Conservation (phyloP, 768 basidiomycete genomes). For the Russula compacta region DNA sequence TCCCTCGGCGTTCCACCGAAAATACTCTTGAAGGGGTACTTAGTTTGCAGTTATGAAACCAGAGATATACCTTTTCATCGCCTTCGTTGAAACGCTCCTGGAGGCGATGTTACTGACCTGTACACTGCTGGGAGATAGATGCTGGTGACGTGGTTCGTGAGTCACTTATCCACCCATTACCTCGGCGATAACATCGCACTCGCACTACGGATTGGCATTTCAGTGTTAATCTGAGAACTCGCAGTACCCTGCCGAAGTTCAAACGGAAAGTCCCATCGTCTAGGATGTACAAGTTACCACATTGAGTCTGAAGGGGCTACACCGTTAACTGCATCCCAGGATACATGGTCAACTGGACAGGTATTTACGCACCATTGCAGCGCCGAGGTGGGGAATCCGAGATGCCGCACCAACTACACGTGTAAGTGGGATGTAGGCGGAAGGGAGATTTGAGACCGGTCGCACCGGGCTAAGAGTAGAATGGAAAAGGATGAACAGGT, state of each 20-base stretch:
- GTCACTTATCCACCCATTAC: not conserved
- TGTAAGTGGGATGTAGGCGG: not conserved
- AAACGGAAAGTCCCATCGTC: not conserved
- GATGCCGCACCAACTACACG: not conserved
- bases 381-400: not conserved
- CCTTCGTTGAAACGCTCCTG: too few species aligned
- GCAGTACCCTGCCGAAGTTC: not conserved
- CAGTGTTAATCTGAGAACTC: not conserved
- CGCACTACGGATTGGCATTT: too few species aligned
- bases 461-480: not conserved
- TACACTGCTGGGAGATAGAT: too few species aligned
- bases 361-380: conserved; percentile 4
- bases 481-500: conserved; percentile 4
- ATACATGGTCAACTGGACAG: not conserved
- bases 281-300: not conserved
- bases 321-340: not conserved
- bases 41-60: too few species aligned
- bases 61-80: too few species aligned
- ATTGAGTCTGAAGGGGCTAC: not conserved
- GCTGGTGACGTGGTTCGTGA: too few species aligned
- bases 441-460: not conserved
- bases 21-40: not conserved
- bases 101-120: too few species aligned
- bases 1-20: not conserved
- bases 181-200: not conserved